Evolutionary conservation across 2,329 filamentous ascomycete genomes (phyloP), one percentile per base, ranked within the genome.

Genomic region (Chaetomiaceae sp.): DNA sequence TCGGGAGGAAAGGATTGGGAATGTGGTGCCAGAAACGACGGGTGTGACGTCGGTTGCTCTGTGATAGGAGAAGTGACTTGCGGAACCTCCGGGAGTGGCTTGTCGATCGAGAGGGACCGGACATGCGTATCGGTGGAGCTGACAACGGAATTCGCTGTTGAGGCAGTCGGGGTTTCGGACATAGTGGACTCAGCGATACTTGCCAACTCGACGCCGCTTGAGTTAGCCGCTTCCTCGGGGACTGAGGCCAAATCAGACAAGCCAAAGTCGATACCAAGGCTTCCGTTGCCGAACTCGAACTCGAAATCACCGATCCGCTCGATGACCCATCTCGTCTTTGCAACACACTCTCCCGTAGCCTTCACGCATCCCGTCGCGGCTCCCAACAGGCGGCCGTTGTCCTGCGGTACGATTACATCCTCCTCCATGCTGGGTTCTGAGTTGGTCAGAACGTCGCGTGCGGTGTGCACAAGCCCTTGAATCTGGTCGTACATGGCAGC

Each of bases 291-390:
- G 50, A 88, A 76, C 66, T 95, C 89, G 60, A 91, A 83, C 68
- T 96, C 90, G 60, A 96, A 95, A 68, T 96, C 91, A 18, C 91
- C 90, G 58, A 94, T 90, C 56, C 87, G 81, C 70, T 96, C 90
- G 53, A 99, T 86, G 40, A 95, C 84, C 66, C 82, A 79, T 63
- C 90, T 90, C 10, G 91, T 87, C 71, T 91, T 92, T 6, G 87
- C 85, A 18, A 96, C 87, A 68, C 92, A 96, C 62, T 96, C 90
- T 36, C 92, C 92, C 40, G 91, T 90, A 20, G 89, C 87, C 61
- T 90, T 86, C 23, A 99, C 91, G 66, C 91, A 96, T 55, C 82
- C 84, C 6, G 90, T 96, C 8, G 90, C 90, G 18, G 90, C 89
- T 56, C 80, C 77, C 29, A 94, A 80, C 36, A 96, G 77, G 25